Base-by-base conservation (phyloP, 2,329 filamentous ascomycete species). In the Cryphonectria parasitica region DNA sequence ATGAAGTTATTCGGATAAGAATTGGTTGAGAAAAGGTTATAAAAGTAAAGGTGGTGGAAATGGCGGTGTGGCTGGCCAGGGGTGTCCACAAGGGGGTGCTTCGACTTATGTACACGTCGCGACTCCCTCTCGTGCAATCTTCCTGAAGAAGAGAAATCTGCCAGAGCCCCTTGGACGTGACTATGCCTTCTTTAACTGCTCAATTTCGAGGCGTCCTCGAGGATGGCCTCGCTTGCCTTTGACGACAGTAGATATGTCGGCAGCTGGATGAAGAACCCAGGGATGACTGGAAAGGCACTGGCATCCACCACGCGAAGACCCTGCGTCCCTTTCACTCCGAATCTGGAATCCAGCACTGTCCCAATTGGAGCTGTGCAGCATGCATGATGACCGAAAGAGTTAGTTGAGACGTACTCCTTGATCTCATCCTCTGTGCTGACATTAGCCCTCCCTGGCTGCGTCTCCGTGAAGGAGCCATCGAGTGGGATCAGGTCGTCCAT, bases 301-400 rank as follows among this genome's bases (percentile, higher is more conserved):
- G 86, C 87, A 78, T 89, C 88, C 3, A 89, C 87, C 10, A 89
- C 87, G 34, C 88, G 80, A 66, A 89, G 78, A 0, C 83, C 82
- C 4, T 79, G 76, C 0, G 87, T 83, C 3, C 86, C 86, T 49
- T 83, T 79, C 1, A 89, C 87, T 17, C 82, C 80, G 76, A 88
- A 88, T 66, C 83, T 80, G 0, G 79, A 81, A 75, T 89, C 85
- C 67, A 89, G 76, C 4, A 89, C 86, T 6, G 85, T 86, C 75
- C 82, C 69, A 52, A 63, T 66, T 43, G 69, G 70, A 22, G 70
- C 60, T 7, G 70, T 71, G 69, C 69, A 74, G 69, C 65, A 76
- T 64, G 68, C 74, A 54, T 68, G 73, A 41, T 67, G 71, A 66
- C 60, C 75, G 69, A 68, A 72, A 54, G 45, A 75, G 49, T 64